Base-by-base conservation (phyloP, 331 rosid species). In the Saraca asoca region DNA sequence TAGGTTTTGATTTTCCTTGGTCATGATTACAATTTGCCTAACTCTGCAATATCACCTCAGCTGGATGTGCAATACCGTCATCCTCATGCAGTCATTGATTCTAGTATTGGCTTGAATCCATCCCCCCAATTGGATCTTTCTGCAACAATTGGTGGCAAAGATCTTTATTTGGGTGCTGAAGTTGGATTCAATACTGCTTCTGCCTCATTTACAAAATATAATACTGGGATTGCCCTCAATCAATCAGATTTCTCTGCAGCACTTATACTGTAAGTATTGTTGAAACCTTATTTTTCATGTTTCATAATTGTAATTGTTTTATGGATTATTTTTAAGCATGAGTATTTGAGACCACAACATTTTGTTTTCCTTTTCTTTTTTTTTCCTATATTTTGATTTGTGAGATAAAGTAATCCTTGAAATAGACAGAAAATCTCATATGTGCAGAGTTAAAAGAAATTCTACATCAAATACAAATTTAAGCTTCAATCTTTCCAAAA, bases 21-120 rank as follows among this genome's bases (percentile, higher is more conserved):
- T 43, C 43, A 48, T 67, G 19, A 57, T 34, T 52, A 49, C 65
- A 6, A 18, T 38, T 15, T 53, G 63, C 76, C 75, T 76, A 59
- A 73, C 73, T 54, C 13, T 52, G 34, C 66, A 17, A 71, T 45
- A 17, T 66, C 60, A 29, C 51, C 59, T 66, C 89, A 92, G 98
- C 79, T 92, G 83, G 96, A 87, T 52, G 83, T 92, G 75, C 87
- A 82, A 73, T 89, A 92, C 79, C 78, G 80, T 53, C 95, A 89
- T 79, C 96, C 96, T 58, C 98, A 82, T 78, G 98, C 95, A 9
- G 87, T 90, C 44, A 38, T 89, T 64, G 88, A 87, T 78, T 87
- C 95, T 79, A 92, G 96, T 75, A 89, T 92, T 66, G 95, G 96
- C 64, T 75, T 92, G 83, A 86, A 85, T 69, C 95, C 98, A 52